Conservation (phyloP, 257 asterid genomes). For the Nicotiana otophora region DNA sequence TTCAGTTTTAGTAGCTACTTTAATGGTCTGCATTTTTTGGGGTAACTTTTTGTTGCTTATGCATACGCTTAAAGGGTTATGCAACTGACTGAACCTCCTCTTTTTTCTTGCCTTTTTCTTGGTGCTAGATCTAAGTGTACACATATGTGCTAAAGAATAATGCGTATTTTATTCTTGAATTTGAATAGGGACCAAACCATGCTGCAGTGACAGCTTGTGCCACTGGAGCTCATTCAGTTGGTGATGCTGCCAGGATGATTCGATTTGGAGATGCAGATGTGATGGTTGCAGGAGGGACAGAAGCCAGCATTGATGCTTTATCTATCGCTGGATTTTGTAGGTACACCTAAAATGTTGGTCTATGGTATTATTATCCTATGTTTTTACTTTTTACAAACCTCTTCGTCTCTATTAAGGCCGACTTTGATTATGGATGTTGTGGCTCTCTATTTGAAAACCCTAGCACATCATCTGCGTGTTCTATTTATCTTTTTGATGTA, state of each 20-base stretch:
- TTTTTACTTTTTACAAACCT: not conserved
- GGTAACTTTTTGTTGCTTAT: not conserved
- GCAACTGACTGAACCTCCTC: not conserved
- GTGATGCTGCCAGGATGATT: conserved; percentile 95
- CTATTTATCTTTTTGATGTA: not conserved
- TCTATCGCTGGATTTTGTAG: conserved; percentile 97
- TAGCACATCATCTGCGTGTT: not conserved
- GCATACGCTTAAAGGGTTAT: not conserved
- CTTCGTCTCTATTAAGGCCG: not conserved
- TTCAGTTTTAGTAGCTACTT: not conserved
- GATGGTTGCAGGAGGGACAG: conserved; percentile 98
- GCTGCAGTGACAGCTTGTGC: conserved; percentile 99
- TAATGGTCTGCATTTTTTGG: not conserved
- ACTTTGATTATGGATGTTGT: not conserved
- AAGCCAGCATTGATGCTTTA: conserved; percentile 95
- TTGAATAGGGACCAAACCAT: conserved; percentile 90
- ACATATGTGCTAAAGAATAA: not conserved
- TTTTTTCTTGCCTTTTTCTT: conserved; percentile 6
- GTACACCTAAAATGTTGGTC: conserved; percentile 31
- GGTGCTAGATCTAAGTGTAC: not conserved
- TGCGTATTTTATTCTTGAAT: conserved; percentile 45
- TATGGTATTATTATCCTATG: not conserved
- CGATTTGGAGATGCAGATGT: conserved; percentile 95
- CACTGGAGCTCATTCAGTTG: conserved; percentile 94
- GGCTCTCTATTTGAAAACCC: not conserved